Evolutionary conservation across 495 filamentous ascomycete species (phyloP), one percentile per base, ranked within the genome.

Genomic region (Thermochaetoides thermophila): DNA sequence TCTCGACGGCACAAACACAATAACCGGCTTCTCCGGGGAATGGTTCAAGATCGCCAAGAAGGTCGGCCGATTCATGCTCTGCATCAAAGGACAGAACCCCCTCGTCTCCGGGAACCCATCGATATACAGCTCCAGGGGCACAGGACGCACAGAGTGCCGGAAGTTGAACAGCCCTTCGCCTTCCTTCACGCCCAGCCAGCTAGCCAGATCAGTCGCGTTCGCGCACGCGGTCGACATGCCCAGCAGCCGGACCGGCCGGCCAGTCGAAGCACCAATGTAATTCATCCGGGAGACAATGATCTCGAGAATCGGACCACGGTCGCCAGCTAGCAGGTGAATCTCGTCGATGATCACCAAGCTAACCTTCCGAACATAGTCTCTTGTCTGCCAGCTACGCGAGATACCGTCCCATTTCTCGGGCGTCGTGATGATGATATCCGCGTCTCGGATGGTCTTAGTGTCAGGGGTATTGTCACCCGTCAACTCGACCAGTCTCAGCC

Each of bases 391-490:
- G 50, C 80, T 86, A 69, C 89, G 80, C 34, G 81, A 89, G 50
- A 99, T 96, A 72, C 91, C 91, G 52, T 99, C 89, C 89, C 89
- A 99, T 52, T 99, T 99, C 55, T 99, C 89, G 17, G 89, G 89
- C 0, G 89, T 99, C 2, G 89, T 99, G 43, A 99, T 82, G 39
- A 99, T 99, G 52, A 99, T 83, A 56, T 99, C 89, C 11, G 89
- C 89, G 46, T 95, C 76, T 40, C 81, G 68, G 42, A 99, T 96
- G 0, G 86, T 92, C 4, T 84, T 68, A 1, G 89, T 96, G 46
- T 99, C 89, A 5, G 89, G 89, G 0, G 89, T 99, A 46, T 96
- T 96, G 57, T 99, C 89, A 55, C 89, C 89, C 15, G 89, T 99
- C 60, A 99, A 59, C 57, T 99, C 89, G 17, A 99, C 89, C 17